A percentile compares a stretch with the other conserved stretches of the same genome.
Evolutionary conservation across 2,329 filamentous ascomycete genomes (phyloP).

Genomic region (Knufia fluminis): DNA sequence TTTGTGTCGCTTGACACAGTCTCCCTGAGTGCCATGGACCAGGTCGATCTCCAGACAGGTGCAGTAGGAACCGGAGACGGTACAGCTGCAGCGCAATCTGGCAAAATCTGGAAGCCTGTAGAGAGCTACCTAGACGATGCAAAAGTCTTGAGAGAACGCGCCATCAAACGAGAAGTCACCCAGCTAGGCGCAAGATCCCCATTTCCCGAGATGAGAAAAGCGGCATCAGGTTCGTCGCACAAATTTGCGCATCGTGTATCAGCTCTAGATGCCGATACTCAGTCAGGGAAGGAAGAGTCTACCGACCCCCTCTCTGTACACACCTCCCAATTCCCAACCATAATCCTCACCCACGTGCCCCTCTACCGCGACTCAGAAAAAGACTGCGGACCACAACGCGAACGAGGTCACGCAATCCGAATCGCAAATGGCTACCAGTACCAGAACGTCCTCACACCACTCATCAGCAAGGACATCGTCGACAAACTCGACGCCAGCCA

Average conservation of each 20-base stretch:
- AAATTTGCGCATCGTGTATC: not conserved
- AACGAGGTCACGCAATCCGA: conserved; percentile 70
- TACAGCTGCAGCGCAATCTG: conserved; percentile 34
- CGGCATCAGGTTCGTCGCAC: not conserved
- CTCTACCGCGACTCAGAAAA: conserved; percentile 73
- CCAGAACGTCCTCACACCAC: conserved; percentile 77
- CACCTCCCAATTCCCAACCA: conserved; percentile 56
- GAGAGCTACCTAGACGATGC: conserved; percentile 66
- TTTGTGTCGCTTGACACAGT: conserved; percentile 87
- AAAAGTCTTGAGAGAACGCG: conserved; percentile 55
- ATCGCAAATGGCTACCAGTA: conserved; percentile 84
- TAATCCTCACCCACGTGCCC: conserved; percentile 85
- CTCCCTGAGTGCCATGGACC: conserved; percentile 68
- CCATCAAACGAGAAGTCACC: conserved; percentile 24
- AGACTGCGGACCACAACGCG: conserved; percentile 77
- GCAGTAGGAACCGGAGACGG: conserved; percentile 36
- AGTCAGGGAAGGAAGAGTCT: not conserved
- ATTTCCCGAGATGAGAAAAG: conserved; percentile 1
- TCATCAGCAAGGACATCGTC: conserved; percentile 66
- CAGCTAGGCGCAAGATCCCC: not conserved
- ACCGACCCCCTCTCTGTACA: conserved; percentile 1
- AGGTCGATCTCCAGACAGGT: conserved; percentile 43
- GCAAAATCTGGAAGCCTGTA: conserved; percentile 63
- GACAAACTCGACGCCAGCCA: conserved; percentile 60
- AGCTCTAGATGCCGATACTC: not conserved